These are phyloP conservation scores for Vaccinium macrocarpon DNA, from an alignment of 148 eudicot species.

Conservation along the genomic window DNA sequence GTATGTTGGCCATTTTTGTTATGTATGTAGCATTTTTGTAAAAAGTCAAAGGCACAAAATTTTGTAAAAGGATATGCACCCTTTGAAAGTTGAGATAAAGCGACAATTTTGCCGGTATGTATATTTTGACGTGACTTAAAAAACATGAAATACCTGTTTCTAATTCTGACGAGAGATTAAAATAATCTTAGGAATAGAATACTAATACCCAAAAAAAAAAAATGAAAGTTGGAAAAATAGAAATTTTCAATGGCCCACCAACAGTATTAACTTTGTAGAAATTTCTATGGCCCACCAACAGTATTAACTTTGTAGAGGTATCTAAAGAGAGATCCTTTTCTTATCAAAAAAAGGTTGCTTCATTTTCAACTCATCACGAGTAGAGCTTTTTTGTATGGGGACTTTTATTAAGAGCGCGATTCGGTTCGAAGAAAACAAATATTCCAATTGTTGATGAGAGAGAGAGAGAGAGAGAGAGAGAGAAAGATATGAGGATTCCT, in stretches of 20 bases:
- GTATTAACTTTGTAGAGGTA: not conserved
- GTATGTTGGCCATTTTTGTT: no score
- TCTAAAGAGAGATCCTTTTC: not conserved
- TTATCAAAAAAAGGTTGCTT: not conserved
- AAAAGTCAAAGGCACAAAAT: no score
- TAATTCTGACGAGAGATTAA: no score
- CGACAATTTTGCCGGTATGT: no score
- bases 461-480: conserved; percentile 24
- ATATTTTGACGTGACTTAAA: no score
- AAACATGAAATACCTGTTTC: no score
- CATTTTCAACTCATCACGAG: not conserved
- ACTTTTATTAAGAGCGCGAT: not conserved
- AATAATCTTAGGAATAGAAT: no score
- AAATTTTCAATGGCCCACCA: not conserved
- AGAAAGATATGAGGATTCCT: conserved; percentile 22
- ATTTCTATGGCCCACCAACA: not conserved
- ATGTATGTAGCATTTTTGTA: no score
- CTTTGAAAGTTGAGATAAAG: no score
- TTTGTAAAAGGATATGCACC: no score
- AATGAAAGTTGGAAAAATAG: not conserved
- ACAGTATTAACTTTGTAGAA: not conserved
- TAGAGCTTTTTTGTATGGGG: not conserved
- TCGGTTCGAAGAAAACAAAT: not conserved
- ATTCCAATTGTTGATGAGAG: not conserved
- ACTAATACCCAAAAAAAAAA: not conserved